Base-by-base conservation (phyloP, 1,284 basidiomycete genomes). In the Puccinia hordei region DNA sequence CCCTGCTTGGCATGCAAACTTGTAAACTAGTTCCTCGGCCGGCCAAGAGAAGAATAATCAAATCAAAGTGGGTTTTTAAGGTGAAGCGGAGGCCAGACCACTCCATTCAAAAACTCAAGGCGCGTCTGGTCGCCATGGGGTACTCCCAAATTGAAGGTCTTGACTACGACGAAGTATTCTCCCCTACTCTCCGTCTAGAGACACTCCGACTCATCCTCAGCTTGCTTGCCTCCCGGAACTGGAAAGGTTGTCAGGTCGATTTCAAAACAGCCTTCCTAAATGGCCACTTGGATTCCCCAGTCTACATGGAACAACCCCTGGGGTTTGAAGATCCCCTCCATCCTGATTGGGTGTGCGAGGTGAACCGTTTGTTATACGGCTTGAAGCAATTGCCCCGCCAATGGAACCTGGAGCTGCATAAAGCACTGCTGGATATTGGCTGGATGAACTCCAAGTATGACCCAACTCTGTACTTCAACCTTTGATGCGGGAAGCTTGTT, bases 381-480 rank as follows among this genome's bases (percentile, higher is more conserved):
- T 19, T 59, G 24, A 59, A 59, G 15, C 57, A 59, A 59, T 59
- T n/a, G n/a, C 57, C 30, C 4, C 15, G 30, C 5, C 27, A 59
- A 59, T 59, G 57, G 57, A 59, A 59, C 17, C 4, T 12, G 6
- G 13, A 30, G 13, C 57, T 59, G 1, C 57, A 59, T 27, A 33
- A 27, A 33, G 24, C 57, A 3, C 57, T 59, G 6, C 6, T 33
- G 6, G 46, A 19, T 49, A 5, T 49, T 17, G 46, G 46, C 2
- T 15, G 8, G 8, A 15, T 2, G 10, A 49, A 46, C 41, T 72
- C 49, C 2, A n/a, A 27, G 2, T 72, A 49, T 17, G n/a, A 72
- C 17, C 46, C 69, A 49, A 72, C 69, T 3, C 46, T 72, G 22
- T 72, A 72, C 69, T 72, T 72, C 69, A 49, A 49, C 2, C 46